Conservation (phyloP, 2,329 filamentous ascomycete genomes). For the Coniochaeta ligniaria region DNA sequence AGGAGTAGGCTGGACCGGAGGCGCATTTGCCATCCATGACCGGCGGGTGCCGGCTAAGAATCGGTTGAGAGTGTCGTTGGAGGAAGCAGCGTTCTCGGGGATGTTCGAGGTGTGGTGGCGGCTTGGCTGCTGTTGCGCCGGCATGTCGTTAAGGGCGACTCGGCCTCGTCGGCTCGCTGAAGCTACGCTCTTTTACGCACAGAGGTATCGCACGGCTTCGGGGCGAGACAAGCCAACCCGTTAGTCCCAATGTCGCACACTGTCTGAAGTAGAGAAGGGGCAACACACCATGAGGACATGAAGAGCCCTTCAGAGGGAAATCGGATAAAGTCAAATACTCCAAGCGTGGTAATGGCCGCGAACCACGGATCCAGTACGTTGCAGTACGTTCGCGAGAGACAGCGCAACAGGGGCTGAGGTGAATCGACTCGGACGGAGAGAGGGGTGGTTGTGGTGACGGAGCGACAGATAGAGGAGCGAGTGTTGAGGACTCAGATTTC, state of each 20-base stretch:
- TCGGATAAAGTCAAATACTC: neutral
- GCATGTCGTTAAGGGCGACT: neutral
- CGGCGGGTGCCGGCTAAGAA: constrained; percentile 15
- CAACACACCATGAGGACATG: neutral
- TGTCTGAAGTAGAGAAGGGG: neutral
- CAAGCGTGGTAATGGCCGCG: too few relatives aligned
- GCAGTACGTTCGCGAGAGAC: neutral
- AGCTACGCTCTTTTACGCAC: neutral
- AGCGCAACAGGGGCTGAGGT: neutral
- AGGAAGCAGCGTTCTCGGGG: constrained; percentile 6
- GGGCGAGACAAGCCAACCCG: neutral
- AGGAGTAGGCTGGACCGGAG: constrained; percentile 7
- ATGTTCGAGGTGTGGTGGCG: neutral
- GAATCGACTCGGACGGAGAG: neutral
- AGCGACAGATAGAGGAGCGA: neutral
- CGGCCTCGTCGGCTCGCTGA: neutral
- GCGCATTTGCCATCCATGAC: constrained; percentile 12
- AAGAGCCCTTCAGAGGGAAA: neutral
- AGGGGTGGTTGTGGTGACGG: too few relatives aligned
- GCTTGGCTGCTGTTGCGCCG: neutral
- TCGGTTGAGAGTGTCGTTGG: constrained; percentile 16
- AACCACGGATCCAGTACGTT: neutral
- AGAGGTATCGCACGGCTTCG: neutral
- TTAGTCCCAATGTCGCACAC: neutral
- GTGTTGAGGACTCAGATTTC: neutral